These are phyloP conservation scores for Serendipita sp. DNA, from an alignment of 768 basidiomycete species.

Conservation along the genomic window DNA sequence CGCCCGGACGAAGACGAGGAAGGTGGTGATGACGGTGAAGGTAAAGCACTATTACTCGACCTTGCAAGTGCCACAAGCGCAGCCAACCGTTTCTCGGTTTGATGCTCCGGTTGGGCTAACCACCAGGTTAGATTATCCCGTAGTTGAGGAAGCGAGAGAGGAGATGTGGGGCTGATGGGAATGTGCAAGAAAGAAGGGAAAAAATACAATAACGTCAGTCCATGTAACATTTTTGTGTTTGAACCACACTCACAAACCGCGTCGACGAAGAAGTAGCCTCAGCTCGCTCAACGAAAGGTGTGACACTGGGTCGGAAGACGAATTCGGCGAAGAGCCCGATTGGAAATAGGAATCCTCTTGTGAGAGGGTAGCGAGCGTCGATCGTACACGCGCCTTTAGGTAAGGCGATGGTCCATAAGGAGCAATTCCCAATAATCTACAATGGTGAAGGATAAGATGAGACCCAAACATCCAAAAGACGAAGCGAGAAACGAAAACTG, in stretches of 20 bases:
- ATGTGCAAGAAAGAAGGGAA: not conserved
- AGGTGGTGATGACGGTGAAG: not conserved
- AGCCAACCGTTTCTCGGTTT: not conserved
- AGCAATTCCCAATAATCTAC: not conserved
- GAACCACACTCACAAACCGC: not conserved
- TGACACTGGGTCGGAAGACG: not conserved
- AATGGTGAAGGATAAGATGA: not conserved
- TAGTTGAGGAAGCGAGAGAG: not conserved
- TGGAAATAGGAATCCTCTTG: not conserved
- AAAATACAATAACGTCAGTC: too few species aligned
- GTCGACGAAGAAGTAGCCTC: not conserved
- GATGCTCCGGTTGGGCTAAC: not conserved
- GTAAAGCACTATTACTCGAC: not conserved
- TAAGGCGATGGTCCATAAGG: not conserved
- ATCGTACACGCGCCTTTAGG: not conserved
- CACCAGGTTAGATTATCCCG: constrained; percentile 1
- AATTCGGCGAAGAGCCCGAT: not conserved
- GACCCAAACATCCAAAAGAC: not conserved
- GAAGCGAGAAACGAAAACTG: not conserved
- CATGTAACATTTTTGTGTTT: too few species aligned
- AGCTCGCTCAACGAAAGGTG: constrained; percentile 4
- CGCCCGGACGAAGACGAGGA: too few species aligned
- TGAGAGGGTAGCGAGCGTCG: not conserved
- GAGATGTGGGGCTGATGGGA: not conserved
- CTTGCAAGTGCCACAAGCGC: not conserved